These are phyloP conservation scores for Neonectria faginata DNA, from an alignment of 2,329 filamentous ascomycete genomes.

Conservation along the genomic window DNA sequence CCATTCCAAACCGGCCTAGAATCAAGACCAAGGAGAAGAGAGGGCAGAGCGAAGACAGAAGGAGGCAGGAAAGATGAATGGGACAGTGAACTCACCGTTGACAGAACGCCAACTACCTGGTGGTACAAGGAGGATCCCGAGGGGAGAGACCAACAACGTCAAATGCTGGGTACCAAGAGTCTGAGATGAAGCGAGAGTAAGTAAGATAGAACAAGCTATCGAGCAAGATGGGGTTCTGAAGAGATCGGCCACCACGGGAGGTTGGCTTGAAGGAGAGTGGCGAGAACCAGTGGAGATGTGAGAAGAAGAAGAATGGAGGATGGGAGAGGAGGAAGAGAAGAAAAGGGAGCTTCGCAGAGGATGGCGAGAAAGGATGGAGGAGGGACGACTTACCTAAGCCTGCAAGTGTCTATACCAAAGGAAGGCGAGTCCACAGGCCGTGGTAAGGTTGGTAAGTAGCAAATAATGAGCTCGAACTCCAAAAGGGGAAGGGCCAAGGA, in stretches of 20 bases:
- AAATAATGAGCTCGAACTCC: conserved; percentile 15
- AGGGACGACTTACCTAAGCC: conserved; percentile 39
- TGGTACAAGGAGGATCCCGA: conserved; percentile 45
- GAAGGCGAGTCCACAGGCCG: conserved; percentile 16
- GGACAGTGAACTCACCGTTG: conserved; percentile 43
- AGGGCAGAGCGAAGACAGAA: neutral
- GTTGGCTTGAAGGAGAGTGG: conserved; percentile 55
- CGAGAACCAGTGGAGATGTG: conserved; percentile 52
- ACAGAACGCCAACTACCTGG: conserved; percentile 46
- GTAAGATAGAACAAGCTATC: conserved; percentile 70
- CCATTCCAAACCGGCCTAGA: neutral
- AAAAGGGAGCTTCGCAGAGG: conserved; percentile 20
- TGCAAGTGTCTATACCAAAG: conserved; percentile 29
- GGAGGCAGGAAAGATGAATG: neutral
- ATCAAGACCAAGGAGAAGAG: neutral
- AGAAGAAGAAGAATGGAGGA: conserved; percentile 30
- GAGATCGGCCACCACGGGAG: conserved; percentile 47
- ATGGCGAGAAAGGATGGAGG: conserved; percentile 17
- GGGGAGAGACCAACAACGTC: conserved; percentile 50
- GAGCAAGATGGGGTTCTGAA: conserved; percentile 64
- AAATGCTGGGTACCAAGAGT: conserved; percentile 63
- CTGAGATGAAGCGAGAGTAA: conserved; percentile 68
- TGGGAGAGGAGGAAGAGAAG: conserved; percentile 23
- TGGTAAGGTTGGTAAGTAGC: conserved; percentile 10
- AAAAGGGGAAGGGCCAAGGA: conserved; percentile 23